Evolutionary conservation across 1,284 basidiomycete genomes (phyloP).

Genomic region (Ustilago crameri): DNA sequence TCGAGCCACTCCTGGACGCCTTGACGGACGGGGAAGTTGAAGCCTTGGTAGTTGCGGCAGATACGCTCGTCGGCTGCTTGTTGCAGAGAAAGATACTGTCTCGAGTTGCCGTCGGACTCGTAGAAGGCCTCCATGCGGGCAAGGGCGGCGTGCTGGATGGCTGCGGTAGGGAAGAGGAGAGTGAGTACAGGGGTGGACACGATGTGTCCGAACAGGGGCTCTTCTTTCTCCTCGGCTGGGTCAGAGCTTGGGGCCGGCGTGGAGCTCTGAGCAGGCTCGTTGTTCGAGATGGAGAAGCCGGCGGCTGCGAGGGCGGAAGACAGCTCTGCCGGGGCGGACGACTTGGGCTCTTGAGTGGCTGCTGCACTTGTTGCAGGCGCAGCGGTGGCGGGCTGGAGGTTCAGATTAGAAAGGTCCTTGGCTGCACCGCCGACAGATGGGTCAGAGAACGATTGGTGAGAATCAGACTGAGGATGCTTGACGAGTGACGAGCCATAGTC

Average conservation of each 20-base stretch:
- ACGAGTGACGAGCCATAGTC: neutral
- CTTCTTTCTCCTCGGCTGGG: constrained; percentile 10
- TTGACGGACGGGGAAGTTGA: constrained; percentile 57
- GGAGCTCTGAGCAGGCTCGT: constrained; percentile 3
- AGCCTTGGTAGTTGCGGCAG: constrained; percentile 63
- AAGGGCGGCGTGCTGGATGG: constrained; percentile 56
- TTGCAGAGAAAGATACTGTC: constrained; percentile 45
- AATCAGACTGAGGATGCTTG: constrained; percentile 1
- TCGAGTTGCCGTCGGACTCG: constrained; percentile 46
- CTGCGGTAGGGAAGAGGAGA: constrained; percentile 55
- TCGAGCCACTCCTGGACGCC: constrained; percentile 56
- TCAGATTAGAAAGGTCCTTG: constrained; percentile 12
- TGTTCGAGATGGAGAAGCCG: constrained; percentile 18
- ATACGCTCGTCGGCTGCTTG: constrained; percentile 46
- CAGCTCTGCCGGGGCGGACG: constrained; percentile 12
- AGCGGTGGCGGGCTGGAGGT: constrained; percentile 6
- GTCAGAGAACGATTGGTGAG: neutral
- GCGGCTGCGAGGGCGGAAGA: constrained; percentile 23
- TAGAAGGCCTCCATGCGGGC: constrained; percentile 64
- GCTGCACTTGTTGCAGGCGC: neutral
- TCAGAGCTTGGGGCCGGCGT: constrained; percentile 10
- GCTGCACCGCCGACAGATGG: neutral
- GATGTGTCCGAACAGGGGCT: constrained; percentile 40
- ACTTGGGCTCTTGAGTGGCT: constrained; percentile 1
- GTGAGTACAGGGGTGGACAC: constrained; percentile 51